Conservation (phyloP, 441 rosid genomes). For the Theobroma grandiflorum region DNA sequence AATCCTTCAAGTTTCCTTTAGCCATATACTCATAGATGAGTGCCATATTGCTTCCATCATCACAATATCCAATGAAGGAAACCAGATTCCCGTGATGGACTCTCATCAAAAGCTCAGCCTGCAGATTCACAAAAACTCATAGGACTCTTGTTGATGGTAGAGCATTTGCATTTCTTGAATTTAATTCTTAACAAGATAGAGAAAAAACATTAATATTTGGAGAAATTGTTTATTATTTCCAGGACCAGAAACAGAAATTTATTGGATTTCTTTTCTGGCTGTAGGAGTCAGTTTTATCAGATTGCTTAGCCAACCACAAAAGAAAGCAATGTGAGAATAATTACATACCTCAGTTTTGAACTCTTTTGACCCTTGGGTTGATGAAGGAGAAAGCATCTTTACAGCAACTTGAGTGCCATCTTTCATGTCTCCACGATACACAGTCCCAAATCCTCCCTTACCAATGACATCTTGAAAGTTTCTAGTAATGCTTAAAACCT, state of each 20-base stretch:
- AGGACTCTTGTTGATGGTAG: background rate
- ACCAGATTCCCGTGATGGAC: conserved; percentile 41
- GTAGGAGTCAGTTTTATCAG: background rate
- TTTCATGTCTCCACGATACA: conserved; percentile 43
- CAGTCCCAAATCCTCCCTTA: conserved; percentile 51
- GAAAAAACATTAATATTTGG: background rate
- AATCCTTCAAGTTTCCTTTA: conserved; percentile 26
- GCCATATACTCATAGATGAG: conserved; percentile 42
- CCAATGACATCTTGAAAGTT: conserved; percentile 42
- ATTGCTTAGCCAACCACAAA: background rate
- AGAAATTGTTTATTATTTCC: background rate
- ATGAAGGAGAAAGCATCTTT: conserved; percentile 47
- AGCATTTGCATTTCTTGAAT: background rate
- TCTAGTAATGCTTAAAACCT: conserved; percentile 42
- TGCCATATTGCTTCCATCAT: conserved; percentile 33
- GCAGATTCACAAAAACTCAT: background rate
- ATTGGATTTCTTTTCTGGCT: background rate
- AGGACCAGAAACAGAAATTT: background rate
- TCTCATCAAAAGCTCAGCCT: conserved; percentile 32
- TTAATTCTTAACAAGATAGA: background rate
- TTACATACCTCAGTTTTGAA: conserved; percentile 42
- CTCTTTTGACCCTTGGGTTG: conserved; percentile 42
- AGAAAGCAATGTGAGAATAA: background rate
- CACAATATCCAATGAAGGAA: conserved; percentile 39
- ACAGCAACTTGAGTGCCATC: conserved; percentile 50